Evolutionary conservation across 495 filamentous ascomycete genomes (phyloP).

Genomic region (Penicillium canescens): DNA sequence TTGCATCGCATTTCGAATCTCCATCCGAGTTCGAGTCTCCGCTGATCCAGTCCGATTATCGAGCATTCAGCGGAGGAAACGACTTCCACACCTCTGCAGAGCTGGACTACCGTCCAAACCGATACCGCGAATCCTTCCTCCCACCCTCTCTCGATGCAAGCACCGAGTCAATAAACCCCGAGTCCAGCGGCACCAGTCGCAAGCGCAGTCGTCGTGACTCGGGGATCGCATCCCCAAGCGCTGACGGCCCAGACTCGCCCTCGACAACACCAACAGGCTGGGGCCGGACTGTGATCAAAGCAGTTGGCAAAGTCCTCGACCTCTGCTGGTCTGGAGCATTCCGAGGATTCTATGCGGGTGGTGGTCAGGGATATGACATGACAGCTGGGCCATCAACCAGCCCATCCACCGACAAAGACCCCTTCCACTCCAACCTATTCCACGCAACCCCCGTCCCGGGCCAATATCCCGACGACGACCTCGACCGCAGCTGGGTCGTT

Average conservation of each 20-base stretch:
- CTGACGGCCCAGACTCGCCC: slow-evolving; percentile 18
- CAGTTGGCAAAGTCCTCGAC: slow-evolving; percentile 78
- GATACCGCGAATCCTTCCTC: slow-evolving; percentile 44
- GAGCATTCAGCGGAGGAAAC: slow-evolving; percentile 64
- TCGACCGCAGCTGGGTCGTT: slow-evolving; percentile 72
- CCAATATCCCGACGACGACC: slow-evolving; percentile 52
- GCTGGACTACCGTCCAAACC: slow-evolving; percentile 46
- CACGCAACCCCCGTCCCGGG: slow-evolving; percentile 24
- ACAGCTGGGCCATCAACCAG: slow-evolving; percentile 10
- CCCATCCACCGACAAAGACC: slow-evolving; percentile 24
- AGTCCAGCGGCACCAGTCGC: slow-evolving; percentile 30
- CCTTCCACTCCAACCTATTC: slow-evolving; percentile 6
- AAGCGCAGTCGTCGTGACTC: slow-evolving; percentile 45
- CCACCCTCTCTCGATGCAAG: slow-evolving; percentile 34
- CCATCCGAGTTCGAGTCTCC: slow-evolving; percentile 30
- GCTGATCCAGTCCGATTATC: slow-evolving; percentile 56
- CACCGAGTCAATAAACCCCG: slow-evolving; percentile 25
- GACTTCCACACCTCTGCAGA: slow-evolving; percentile 31
- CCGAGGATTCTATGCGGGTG: slow-evolving; percentile 81
- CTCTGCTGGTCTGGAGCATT: slow-evolving; percentile 77
- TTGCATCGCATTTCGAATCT: slow-evolving; percentile 28
- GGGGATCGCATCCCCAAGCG: slow-evolving; percentile 20
- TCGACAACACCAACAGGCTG: slow-evolving; percentile 32
- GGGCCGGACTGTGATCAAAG: slow-evolving; percentile 51
- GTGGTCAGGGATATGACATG: slow-evolving; percentile 67